A percentile compares a stretch with the other conserved stretches of the same genome.
Evolutionary conservation across 768 basidiomycete genomes (phyloP).

Genomic region (Rickenella mellea): DNA sequence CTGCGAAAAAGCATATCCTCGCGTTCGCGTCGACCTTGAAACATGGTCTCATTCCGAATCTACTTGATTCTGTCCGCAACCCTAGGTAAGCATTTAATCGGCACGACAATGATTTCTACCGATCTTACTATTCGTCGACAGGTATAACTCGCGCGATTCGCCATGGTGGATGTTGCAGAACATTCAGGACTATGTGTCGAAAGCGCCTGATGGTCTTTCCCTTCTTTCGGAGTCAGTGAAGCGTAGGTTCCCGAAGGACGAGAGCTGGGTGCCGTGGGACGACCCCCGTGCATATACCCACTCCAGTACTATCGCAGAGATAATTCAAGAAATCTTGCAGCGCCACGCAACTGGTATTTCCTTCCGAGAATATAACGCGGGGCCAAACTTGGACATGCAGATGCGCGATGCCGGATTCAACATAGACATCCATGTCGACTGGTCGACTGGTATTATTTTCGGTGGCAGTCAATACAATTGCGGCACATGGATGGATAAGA

Average conservation of each 20-base stretch:
- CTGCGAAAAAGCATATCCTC: conserved; percentile 82
- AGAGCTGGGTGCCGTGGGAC: conserved; percentile 90
- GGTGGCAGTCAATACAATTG: conserved; percentile 85
- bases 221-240: conserved; percentile 76
- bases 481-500: conserved; percentile 98
- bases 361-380: conserved; percentile 95
- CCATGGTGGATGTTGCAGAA: conserved; percentile 99
- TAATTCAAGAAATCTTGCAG: conserved; percentile 94
- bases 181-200: conserved; percentile 86
- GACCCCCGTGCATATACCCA: conserved; percentile 76
- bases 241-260: conserved; percentile 92
- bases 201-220: conserved; percentile 75
- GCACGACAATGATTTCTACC: neutral
- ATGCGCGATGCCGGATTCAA: conserved; percentile 92
- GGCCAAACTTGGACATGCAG: conserved; percentile 93
- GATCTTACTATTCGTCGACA: conserved; percentile 22
- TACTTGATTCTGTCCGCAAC: conserved; percentile 79
- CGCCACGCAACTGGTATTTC: conserved; percentile 86
- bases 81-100: conserved; percentile 53
- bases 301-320: conserved; percentile 80
- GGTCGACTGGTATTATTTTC: conserved; percentile 82
- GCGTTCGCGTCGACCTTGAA: conserved; percentile 90
- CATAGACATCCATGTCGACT: conserved; percentile 90
- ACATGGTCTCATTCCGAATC: conserved; percentile 93
- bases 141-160: conserved; percentile 94